Conservation (phyloP, 768 basidiomycete genomes). For the Crassisporium funariophilum region DNA sequence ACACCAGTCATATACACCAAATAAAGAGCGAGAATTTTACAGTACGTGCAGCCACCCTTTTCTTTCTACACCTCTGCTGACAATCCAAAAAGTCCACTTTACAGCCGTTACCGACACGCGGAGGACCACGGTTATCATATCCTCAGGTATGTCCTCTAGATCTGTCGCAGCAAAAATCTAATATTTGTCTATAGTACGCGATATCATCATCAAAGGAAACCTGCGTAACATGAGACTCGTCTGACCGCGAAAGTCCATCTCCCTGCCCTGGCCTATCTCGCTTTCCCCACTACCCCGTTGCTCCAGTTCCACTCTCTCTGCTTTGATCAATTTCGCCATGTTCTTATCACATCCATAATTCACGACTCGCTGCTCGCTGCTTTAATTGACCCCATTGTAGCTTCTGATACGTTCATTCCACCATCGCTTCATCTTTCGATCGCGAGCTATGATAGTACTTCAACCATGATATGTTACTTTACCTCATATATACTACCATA, state of each 20-base stretch:
- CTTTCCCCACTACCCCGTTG: conserved; percentile 8
- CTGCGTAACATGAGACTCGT: conserved; percentile 61
- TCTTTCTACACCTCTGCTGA: conserved; percentile 1
- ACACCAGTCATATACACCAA: conserved; percentile 68
- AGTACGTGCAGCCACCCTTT: conserved; percentile 45
- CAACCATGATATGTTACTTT: too few relatives aligned
- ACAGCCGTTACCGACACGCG: conserved; percentile 84
- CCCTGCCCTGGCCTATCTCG: too few relatives aligned
- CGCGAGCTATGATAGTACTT: too few relatives aligned
- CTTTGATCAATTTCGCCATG: background rate
- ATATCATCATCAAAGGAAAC: conserved; percentile 69
- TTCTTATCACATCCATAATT: background rate
- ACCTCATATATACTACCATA: too few relatives aligned
- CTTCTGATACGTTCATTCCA: too few relatives aligned
- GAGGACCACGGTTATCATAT: conserved; percentile 72
- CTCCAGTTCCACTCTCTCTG: background rate
- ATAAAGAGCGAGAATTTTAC: conserved; percentile 72
- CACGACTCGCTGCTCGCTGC: too few relatives aligned
- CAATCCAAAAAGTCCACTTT: conserved; percentile 58
- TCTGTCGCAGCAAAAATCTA: conserved; percentile 2
- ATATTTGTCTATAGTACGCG: conserved; percentile 50
- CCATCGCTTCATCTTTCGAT: too few relatives aligned
- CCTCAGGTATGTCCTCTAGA: conserved; percentile 52
- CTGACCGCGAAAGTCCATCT: conserved; percentile 23
- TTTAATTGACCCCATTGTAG: too few relatives aligned